Evolutionary conservation across 495 filamentous ascomycete genomes (phyloP), one percentile per base, ranked within the genome.

Genomic region (Penicillium samsonianum): DNA sequence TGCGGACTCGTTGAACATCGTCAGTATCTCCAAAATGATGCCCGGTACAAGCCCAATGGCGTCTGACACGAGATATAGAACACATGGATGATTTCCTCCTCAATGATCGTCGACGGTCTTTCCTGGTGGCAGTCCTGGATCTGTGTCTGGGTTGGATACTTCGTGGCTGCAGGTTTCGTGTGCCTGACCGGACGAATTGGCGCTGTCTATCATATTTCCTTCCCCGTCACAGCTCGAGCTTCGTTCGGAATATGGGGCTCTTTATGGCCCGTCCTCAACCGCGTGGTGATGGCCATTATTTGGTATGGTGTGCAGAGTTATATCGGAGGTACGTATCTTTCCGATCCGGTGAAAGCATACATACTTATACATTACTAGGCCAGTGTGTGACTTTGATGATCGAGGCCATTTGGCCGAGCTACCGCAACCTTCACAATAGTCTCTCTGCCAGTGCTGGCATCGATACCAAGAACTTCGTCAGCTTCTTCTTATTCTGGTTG

Each of bases 101-200:
- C 90, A 5, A 87, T 87, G 76, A 92, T 96, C 67, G 80, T 86
- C 0, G 77, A 73, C 54, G 89, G 91, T 7, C 78, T 96, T 45
- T 90, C 90, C 5, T 97, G 92, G 92, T 97, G 92, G 92, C 91
- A 96, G 72, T 85, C 90, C 3, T 96, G 92, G 92, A 76, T 96
- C 12, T 94, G 90, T 68, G 85, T 87, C 40, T 91, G 88, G 89
- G 77, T 90, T 23, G 92, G 92, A 49, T 96, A 96, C 66, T 78
- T 84, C 40, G 86, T 96, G 58, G 83, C 90, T 0, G 90, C 81
- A 19, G 73, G 63, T 60, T 94, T 96, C 71, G 83, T 96, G 57
- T 87, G 82, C 63, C 49, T 85, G 63, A 92, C 89, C 17, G 91
- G 91, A 67, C 87, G 90, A 49, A 94, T 96, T 60, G 91, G 91